These are phyloP conservation scores for Sequoia sempervirens DNA, from an alignment of 75 land plant genomes.

Conservation along the genomic window DNA sequence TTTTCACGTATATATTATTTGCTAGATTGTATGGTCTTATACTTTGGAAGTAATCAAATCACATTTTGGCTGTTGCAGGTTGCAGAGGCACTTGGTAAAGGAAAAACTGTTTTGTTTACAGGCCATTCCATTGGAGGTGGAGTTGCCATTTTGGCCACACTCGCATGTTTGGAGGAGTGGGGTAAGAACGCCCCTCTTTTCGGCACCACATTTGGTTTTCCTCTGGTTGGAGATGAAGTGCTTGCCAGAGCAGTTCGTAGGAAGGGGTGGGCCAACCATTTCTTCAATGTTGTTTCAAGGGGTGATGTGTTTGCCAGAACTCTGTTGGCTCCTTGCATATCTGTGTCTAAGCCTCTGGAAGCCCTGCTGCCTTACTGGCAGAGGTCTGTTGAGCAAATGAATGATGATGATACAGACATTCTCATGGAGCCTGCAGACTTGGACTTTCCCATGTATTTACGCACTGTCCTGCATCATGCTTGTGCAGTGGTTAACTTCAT, in stretches of 20 bases:
- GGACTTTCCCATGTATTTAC: background rate
- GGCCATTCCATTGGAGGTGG: too few relatives aligned
- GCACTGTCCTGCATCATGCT: background rate
- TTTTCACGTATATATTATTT: too few relatives aligned
- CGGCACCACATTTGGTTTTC: conserved; percentile 8
- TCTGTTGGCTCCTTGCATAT: conserved; percentile 6
- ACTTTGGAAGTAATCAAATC: too few relatives aligned
- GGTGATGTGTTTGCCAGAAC: conserved; percentile 9
- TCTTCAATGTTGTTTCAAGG: conserved; percentile 6
- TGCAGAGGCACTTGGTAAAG: too few relatives aligned
- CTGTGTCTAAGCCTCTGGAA: background rate
- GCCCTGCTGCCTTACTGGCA: background rate
- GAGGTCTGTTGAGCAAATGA: background rate
- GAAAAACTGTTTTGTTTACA: too few relatives aligned
- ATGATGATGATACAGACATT: background rate
- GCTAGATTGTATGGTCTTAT: too few relatives aligned
- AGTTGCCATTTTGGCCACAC: too few relatives aligned
- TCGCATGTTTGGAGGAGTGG: too few relatives aligned
- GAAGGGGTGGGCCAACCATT: conserved; percentile 6
- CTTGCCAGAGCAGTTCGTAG: conserved; percentile 2
- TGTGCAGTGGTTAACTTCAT: background rate
- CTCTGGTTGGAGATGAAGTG: conserved; percentile 9
- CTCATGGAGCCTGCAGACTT: background rate
- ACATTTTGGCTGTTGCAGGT: too few relatives aligned
- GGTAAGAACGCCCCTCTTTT: background rate